Percentiles rank a stretch among this genome's conserved stretches.
phyloP scores from a whole-genome alignment of 352 stramenopile genomes.

The Phytophthora melonis region DNA sequence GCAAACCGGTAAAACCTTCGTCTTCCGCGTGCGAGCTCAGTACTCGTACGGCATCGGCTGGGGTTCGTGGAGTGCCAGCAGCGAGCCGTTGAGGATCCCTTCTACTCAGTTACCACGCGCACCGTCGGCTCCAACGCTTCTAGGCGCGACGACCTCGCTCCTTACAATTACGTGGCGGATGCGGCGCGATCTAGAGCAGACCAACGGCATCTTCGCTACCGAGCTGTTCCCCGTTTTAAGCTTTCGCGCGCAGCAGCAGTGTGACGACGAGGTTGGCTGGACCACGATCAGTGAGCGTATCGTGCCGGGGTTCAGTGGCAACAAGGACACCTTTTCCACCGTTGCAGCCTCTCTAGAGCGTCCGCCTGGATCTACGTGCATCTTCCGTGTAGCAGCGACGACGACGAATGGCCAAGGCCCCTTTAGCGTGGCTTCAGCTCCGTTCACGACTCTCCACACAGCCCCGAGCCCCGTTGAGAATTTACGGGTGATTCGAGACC shows the following conservation, averaged over 20 bases:
- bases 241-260: constrained; percentile 67
- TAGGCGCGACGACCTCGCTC: constrained; percentile 38
- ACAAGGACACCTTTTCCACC: constrained; percentile 32
- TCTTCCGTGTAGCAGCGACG: constrained; percentile 60
- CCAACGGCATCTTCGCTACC: constrained; percentile 19
- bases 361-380: constrained; percentile 54
- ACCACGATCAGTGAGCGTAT: constrained; percentile 43
- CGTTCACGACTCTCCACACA: constrained; percentile 39
- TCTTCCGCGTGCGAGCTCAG: constrained; percentile 62
- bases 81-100: constrained; percentile 43
- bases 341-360: constrained; percentile 38
- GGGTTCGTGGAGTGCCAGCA: constrained; percentile 67
- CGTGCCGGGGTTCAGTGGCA: constrained; percentile 31
- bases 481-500: constrained; percentile 35
- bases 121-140: constrained; percentile 51
- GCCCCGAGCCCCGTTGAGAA: constrained; percentile 34
- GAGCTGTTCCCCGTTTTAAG: constrained; percentile 50
- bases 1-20: constrained; percentile 41
- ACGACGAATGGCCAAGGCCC: constrained; percentile 65
- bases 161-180: constrained; percentile 63
- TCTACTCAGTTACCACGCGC: constrained; percentile 48
- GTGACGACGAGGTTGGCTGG: constrained; percentile 57
- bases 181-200: constrained; percentile 28
- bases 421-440: constrained; percentile 52
- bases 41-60: constrained; percentile 44